Base-by-base conservation (phyloP, 768 basidiomycete species). In the Kockovaella imperatae region DNA sequence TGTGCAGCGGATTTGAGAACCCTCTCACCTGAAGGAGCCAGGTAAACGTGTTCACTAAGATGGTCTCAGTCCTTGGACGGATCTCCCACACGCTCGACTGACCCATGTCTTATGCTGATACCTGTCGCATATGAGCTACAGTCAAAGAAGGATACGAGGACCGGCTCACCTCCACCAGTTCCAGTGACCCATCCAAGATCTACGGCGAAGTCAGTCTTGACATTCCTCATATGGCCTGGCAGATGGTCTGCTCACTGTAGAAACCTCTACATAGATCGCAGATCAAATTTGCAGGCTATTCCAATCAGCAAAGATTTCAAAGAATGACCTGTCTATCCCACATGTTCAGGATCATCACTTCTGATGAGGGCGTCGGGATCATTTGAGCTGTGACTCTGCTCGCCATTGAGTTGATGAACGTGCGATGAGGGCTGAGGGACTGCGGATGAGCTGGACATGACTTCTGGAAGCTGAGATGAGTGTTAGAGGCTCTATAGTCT, bases 181-280 rank as follows among this genome's bases (percentile, higher is more conserved):
- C 88, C 87, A 2, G 87, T 90, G 1, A 90, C 88, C 88, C 88
- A 90, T 13, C 88, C 88, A 18, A 90, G 78, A 35, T 68, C 68
- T 69, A 28, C 6, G 39, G 38, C 0, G 14, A 8, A 15, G 35
- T 56, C 46, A 54, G 49, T 23, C 8, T 11, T 14, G 10, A n/a
- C 32, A 24, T 34, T 28, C 4, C 44, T 29, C 13, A 3, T 2
- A 20, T 10, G 5, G 8, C 13, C 11, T 28, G 18, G 20, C n/a
- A 15, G 20, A 39, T 13, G 17, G 28, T 24, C 6, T 2, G 52
- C 62, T 24, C 35, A 74, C 73, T 77, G 73, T 90, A 90, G 71
- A 91, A 90, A 5, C 80, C 79, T 35, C 79, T 75, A 68, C 88
- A 91, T 1, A 91, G 77, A 62, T 86, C 84, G 26, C 84, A 84